Evolutionary conservation across 352 stramenopile species (phyloP).

Genomic region (Lagenidium sp.): DNA sequence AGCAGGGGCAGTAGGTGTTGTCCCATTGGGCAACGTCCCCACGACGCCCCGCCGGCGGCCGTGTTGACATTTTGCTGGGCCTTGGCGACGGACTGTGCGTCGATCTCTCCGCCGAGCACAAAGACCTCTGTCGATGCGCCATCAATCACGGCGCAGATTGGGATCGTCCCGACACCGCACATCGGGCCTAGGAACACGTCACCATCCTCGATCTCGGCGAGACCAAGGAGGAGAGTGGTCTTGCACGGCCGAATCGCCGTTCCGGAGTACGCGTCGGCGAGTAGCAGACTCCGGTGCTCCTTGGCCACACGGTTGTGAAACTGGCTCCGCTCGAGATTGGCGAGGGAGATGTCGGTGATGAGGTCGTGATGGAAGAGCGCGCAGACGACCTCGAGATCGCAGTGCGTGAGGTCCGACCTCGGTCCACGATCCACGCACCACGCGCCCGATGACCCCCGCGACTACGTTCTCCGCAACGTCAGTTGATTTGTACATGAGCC

Average conservation of each 20-base stretch:
- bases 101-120: constrained; percentile 56
- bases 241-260: constrained; percentile 71
- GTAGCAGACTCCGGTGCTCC: constrained; percentile 43
- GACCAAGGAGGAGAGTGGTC: constrained; percentile 59
- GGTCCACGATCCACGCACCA: constrained; percentile 59
- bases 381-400: constrained; percentile 65
- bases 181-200: constrained; percentile 77
- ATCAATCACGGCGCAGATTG: constrained; percentile 41
- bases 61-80: constrained; percentile 37
- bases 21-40: constrained; percentile 60
- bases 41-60: constrained; percentile 16
- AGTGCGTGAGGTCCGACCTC: constrained; percentile 45
- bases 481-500: constrained; percentile 75
- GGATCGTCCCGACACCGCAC: constrained; percentile 75
- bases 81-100: constrained; percentile 36
- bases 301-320: constrained; percentile 62
- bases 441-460: constrained; percentile 38
- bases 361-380: constrained; percentile 67
- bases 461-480: constrained; percentile 51
- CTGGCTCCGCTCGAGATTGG: constrained; percentile 38
- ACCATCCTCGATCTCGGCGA: constrained; percentile 41
- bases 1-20: constrained; percentile 47
- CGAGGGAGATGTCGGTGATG: constrained; percentile 54
- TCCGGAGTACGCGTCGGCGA: constrained; percentile 46
- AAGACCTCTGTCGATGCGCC: constrained; percentile 47